These are phyloP conservation scores for Schizochytrium sp. DNA, from an alignment of 108 stramenopile genomes.

Conservation along the genomic window DNA sequence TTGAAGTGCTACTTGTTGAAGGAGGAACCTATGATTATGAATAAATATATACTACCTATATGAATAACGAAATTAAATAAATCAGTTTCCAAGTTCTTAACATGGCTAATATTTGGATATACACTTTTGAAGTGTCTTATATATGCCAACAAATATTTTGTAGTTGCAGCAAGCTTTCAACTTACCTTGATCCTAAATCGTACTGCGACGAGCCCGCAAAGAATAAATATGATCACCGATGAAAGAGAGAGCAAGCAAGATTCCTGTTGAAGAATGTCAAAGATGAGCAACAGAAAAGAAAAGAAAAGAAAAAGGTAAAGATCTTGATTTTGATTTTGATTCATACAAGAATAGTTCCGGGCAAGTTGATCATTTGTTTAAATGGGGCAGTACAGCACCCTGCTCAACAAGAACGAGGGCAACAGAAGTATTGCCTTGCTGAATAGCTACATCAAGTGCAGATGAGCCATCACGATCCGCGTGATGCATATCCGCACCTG, in stretches of 20 bases:
- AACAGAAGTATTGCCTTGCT: background rate
- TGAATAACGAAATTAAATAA: background rate
- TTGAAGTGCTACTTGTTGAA: background rate
- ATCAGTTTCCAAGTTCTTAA: background rate
- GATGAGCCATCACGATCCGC: conserved; percentile 14
- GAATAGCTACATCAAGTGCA: conserved; percentile 32
- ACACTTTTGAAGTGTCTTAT: too few relatives aligned
- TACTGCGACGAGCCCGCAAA: too few relatives aligned
- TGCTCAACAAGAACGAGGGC: conserved; percentile 37
- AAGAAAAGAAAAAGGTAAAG: background rate
- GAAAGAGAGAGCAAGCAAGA: too few relatives aligned
- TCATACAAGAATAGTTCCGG: background rate
- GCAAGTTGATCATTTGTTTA: background rate
- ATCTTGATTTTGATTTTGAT: background rate
- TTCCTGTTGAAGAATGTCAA: background rate
- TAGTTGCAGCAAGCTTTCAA: too few relatives aligned
- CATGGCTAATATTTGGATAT: too few relatives aligned
- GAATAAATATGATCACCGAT: too few relatives aligned
- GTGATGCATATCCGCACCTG: conserved; percentile 10
- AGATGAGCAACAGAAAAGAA: background rate
- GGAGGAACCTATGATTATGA: background rate
- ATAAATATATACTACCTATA: background rate
- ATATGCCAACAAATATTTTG: too few relatives aligned
- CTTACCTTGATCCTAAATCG: too few relatives aligned
- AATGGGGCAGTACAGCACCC: conserved; percentile 27